Conservation (phyloP, 345 rosid genomes). For the Kernera saxatilis region DNA sequence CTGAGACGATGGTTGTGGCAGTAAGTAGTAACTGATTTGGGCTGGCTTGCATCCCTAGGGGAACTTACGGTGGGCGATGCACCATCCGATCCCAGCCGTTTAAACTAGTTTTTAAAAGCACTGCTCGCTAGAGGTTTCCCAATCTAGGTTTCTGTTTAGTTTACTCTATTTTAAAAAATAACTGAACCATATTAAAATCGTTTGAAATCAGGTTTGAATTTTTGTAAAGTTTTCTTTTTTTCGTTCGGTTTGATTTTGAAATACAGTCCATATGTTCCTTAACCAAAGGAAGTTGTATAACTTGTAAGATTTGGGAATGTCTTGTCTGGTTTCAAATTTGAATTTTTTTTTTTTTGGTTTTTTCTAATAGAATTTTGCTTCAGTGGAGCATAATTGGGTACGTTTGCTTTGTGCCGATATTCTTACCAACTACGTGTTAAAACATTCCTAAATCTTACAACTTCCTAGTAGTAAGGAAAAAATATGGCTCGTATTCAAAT, state of each 20-base stretch:
- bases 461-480: too few relatives aligned
- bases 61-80: slow-evolving; percentile 14
- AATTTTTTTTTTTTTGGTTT: background rate
- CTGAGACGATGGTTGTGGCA: slow-evolving; percentile 29
- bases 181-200: background rate
- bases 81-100: slow-evolving; percentile 23
- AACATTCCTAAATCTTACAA: background rate
- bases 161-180: background rate
- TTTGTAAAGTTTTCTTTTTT: background rate
- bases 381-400: background rate
- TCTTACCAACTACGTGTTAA: background rate
- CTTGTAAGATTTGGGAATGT: background rate
- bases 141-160: background rate
- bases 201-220: background rate
- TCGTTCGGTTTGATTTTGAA: background rate
- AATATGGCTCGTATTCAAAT: background rate
- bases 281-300: background rate
- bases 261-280: background rate
- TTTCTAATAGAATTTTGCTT: background rate
- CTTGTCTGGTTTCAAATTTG: background rate
- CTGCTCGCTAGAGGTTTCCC: slow-evolving; percentile 14
- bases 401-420: background rate
- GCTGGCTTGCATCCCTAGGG: slow-evolving; percentile 22
- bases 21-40: slow-evolving; percentile 23
- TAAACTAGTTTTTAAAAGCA: background rate